These are phyloP conservation scores for Petrea volubilis DNA, from an alignment of 257 asterid genomes.

Conservation along the genomic window DNA sequence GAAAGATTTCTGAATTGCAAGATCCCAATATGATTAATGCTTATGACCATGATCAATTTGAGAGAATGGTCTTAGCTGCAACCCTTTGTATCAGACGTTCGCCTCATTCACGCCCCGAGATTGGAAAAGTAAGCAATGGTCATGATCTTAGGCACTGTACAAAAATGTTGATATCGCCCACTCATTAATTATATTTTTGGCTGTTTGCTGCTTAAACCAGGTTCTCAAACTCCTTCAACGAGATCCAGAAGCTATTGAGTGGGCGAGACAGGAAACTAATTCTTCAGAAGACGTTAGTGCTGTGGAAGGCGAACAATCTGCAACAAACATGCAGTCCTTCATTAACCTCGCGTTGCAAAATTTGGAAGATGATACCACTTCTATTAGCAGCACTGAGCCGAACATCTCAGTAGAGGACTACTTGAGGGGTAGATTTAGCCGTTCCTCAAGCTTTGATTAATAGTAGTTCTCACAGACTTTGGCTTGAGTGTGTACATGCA, in stretches of 20 bases:
- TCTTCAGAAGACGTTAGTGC: conserved; percentile 36
- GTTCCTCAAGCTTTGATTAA: conserved; percentile 65
- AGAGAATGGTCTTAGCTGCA: conserved; percentile 66
- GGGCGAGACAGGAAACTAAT: conserved; percentile 56
- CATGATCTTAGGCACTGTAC: background rate
- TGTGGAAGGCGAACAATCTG: conserved; percentile 41
- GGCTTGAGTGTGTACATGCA: conserved; percentile 24
- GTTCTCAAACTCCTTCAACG: conserved; percentile 70
- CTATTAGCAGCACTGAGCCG: conserved; percentile 57
- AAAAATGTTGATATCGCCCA: background rate
- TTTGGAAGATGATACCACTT: conserved; percentile 61
- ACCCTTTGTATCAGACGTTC: conserved; percentile 64
- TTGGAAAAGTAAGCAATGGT: conserved; percentile 46
- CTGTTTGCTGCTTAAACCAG: conserved; percentile 37
- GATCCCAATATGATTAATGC: conserved; percentile 55
- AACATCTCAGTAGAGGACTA: conserved; percentile 76
- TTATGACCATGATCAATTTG: conserved; percentile 54
- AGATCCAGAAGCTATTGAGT: conserved; percentile 50
- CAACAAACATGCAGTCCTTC: conserved; percentile 59
- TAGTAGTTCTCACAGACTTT: conserved; percentile 1
- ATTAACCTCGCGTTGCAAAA: conserved; percentile 68
- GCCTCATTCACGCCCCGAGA: conserved; percentile 63
- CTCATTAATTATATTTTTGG: background rate
- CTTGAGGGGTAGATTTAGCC: conserved; percentile 72
- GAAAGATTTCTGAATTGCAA: conserved; percentile 49